Evolutionary conservation across 2,329 filamentous ascomycete genomes (phyloP), one percentile per base, ranked within the genome.

Genomic region (Fusarium transvaalense): DNA sequence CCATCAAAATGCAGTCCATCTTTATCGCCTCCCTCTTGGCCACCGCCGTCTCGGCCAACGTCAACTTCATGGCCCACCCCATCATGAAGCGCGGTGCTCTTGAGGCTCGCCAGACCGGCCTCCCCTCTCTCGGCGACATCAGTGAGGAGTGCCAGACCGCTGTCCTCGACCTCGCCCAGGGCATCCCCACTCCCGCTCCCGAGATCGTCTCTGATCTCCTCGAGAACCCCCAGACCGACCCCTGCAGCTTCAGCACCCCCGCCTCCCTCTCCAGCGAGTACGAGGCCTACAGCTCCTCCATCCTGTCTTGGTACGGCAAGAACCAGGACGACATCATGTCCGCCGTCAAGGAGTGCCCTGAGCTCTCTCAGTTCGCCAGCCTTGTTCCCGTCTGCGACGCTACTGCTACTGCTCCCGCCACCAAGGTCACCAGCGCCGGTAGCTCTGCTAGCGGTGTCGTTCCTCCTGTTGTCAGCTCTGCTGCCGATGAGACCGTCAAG

Each of bases 201-300:
- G 63, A 63, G 32, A 69, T 81, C 68, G 32, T 72, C 57, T 64
- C 71, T 35, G 75, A 75, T 66, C 34, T 71, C 29, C 45, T 46
- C 12, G 56, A 64, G 10, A 53, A 76, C 66, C 66, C 73, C 8
- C 68, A 71, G 53, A 74, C 75, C 52, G 73, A 79, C 74, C 66
- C 73, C 5, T 81, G 79, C 77, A 21, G 58, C 64, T 74, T 77
- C 73, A 74, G 58, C 56, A 57, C 73, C 9, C 77, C 79, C n/a
- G 38, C 64, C 23, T 74, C 70, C 69, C 74, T 81, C 35, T 74
- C 65, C 69, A 67, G 59, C 31, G 67, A 77, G 41, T 79, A 76
- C 72, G 61, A 68, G 25, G 72, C 68, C 62, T 81, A 79, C 75
- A 75, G 67, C 67, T 71, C 69, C 50, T 55, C 75, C 63, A 56